Conservation (phyloP, 805 yeast genomes). For the Wickerhamomyces tratensis region DNA sequence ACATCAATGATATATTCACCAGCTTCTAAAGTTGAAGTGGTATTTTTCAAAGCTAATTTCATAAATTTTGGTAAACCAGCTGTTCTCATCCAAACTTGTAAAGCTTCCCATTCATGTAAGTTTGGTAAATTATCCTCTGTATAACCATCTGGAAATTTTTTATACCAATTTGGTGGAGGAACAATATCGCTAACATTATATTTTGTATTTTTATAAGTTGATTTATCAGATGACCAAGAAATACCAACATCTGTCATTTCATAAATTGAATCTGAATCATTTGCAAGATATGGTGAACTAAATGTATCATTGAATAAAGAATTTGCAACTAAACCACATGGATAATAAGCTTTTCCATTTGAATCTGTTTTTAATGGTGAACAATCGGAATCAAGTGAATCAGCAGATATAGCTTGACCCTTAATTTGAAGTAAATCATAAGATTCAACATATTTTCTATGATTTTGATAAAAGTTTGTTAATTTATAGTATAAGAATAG, state of each 20-base stretch:
- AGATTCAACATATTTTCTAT: conserved; percentile 84
- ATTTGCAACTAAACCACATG: conserved; percentile 94
- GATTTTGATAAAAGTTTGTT: conserved; percentile 91
- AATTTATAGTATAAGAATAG: conserved; percentile 73
- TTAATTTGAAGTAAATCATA: conserved; percentile 72
- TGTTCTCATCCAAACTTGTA: conserved; percentile 84
- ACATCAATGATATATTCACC: conserved; percentile 69
- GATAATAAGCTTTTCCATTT: conserved; percentile 64
- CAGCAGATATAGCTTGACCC: conserved; percentile 57
- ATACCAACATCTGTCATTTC: conserved; percentile 26
- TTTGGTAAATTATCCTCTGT: conserved; percentile 63
- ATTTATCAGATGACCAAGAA: conserved; percentile 77
- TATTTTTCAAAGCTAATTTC: conserved; percentile 59
- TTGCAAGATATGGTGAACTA: conserved; percentile 31
- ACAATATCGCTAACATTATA: conserved; percentile 53
- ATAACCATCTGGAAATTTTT: conserved; percentile 64
- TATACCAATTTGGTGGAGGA: conserved; percentile 81
- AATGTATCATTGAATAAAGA: conserved; percentile 87
- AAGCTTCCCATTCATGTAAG: conserved; percentile 52
- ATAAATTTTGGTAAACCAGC: conserved; percentile 47
- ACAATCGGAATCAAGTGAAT: conserved; percentile 43
- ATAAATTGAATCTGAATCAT: conserved; percentile 3
- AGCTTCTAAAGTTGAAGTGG: conserved; percentile 37
- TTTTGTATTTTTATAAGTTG: conserved; percentile 61
- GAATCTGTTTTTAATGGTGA: conserved; percentile 46